These are phyloP conservation scores for Pyrus hybrid DNA, from an alignment of 331 rosid species.

Conservation along the genomic window DNA sequence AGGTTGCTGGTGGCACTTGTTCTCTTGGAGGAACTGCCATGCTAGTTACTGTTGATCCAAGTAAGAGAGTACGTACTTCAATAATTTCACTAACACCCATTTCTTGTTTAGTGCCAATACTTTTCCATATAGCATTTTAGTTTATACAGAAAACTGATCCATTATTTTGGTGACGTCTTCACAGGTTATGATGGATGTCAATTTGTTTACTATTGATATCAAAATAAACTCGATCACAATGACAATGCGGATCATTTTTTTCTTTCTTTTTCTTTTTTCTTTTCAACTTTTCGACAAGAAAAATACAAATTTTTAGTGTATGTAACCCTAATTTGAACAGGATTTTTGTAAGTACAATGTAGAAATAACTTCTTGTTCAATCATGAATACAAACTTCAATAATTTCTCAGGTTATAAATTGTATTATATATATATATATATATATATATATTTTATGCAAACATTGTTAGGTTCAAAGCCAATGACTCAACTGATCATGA, in stretches of 20 bases:
- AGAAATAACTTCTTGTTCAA: conserved; percentile 28
- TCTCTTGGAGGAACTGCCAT: conserved; percentile 87
- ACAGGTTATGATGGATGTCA: conserved; percentile 72
- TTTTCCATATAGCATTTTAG: too few species aligned
- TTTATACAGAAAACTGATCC: not conserved
- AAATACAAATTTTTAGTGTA: not conserved
- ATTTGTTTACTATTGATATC: conserved; percentile 28
- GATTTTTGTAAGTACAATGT: conserved; percentile 29
- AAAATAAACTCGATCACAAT: not conserved
- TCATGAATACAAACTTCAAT: conserved; percentile 85
- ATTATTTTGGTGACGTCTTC: not conserved
- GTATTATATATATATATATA: too few species aligned
- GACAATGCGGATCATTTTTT: not conserved
- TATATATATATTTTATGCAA: too few species aligned
- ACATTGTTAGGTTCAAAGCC: too few species aligned
- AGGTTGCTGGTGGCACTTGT: conserved; percentile 63
- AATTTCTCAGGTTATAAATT: conserved; percentile 24
- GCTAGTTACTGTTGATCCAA: conserved; percentile 64
- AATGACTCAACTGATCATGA: too few species aligned
- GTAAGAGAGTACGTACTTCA: conserved; percentile 12
- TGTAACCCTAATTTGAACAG: conserved; percentile 2
- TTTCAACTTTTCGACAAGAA: not conserved
- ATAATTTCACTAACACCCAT: not conserved
- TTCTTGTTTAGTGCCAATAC: not conserved
- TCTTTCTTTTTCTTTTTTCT: not conserved